phyloP scores from a whole-genome alignment of 2,329 filamentous ascomycete species.

The Blumeria hordei region DNA sequence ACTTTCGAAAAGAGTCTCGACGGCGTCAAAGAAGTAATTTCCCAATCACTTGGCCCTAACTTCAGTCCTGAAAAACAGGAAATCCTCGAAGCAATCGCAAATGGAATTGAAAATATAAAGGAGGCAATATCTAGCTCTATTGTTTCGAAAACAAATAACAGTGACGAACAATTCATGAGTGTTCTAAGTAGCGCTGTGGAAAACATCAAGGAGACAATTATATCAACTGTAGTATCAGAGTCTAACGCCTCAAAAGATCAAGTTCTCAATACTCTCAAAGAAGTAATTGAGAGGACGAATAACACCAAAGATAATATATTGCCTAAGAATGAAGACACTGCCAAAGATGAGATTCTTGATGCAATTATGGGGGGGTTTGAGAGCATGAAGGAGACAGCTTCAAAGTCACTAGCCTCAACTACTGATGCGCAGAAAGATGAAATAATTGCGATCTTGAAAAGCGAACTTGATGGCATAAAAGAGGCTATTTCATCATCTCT shows the following conservation, averaged over 20 bases:
- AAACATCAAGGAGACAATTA: not conserved
- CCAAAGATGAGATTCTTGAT: slow-evolving; percentile 72
- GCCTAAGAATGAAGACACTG: slow-evolving; percentile 39
- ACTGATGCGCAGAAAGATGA: slow-evolving; percentile 4
- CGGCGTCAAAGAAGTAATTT: not conserved
- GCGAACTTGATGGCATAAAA: slow-evolving; percentile 21
- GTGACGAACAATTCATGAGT: not conserved
- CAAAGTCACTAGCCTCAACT: slow-evolving; percentile 25
- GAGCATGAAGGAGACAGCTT: slow-evolving; percentile 32
- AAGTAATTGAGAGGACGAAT: slow-evolving; percentile 20
- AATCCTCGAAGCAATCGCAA: slow-evolving; percentile 33
- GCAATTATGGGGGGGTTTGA: slow-evolving; percentile 75
- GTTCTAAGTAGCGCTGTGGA: not conserved
- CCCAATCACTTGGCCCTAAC: not conserved
- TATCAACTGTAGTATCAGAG: not conserved
- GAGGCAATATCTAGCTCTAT: not conserved
- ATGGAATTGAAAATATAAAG: slow-evolving; percentile 29
- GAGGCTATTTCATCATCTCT: slow-evolving; percentile 40
- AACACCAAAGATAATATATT: slow-evolving; percentile 54
- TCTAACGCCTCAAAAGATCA: not conserved
- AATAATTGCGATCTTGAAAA: not conserved
- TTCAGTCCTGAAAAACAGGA: not conserved
- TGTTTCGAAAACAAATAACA: not conserved
- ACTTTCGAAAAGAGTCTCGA: not conserved
- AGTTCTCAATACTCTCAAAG: not conserved